These are phyloP conservation scores for Venturia carpophila DNA, from an alignment of 2,329 filamentous ascomycete genomes.

Conservation along the genomic window DNA sequence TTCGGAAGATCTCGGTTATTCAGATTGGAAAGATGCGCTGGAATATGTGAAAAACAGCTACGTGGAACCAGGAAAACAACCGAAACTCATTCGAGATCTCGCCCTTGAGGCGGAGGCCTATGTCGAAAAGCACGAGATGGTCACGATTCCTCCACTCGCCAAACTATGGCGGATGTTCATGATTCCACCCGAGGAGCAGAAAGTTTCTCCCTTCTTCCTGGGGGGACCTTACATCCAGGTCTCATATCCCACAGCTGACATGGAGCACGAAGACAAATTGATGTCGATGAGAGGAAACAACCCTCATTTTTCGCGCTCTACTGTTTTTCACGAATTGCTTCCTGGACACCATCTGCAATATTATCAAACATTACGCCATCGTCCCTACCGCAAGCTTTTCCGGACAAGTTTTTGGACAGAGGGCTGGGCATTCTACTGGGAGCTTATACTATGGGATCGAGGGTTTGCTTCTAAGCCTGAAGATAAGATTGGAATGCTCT, in stretches of 20 bases:
- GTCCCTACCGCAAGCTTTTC: constrained; percentile 46
- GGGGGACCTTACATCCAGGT: constrained; percentile 33
- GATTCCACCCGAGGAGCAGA: constrained; percentile 48
- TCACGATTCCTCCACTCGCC: constrained; percentile 47
- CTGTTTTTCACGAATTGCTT: constrained; percentile 55
- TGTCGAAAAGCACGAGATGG: constrained; percentile 46
- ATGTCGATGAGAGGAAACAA: constrained; percentile 56
- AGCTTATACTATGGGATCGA: constrained; percentile 50
- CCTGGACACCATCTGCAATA: constrained; percentile 49
- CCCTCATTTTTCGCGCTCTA: constrained; percentile 49
- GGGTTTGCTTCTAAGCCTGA: constrained; percentile 45
- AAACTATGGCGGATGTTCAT: constrained; percentile 50
- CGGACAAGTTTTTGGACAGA: constrained; percentile 53
- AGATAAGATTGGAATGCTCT: constrained; percentile 50
- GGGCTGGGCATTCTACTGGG: constrained; percentile 57
- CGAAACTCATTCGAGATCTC: constrained; percentile 44
- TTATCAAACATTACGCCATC: constrained; percentile 41
- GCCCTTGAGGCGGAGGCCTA: constrained; percentile 46
- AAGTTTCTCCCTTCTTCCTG: constrained; percentile 53
- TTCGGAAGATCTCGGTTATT: constrained; percentile 41
- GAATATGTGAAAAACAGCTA: constrained; percentile 50
- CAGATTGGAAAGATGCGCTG: constrained; percentile 46
- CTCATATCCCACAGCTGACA: constrained; percentile 47
- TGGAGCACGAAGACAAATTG: constrained; percentile 48
- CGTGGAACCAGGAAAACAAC: constrained; percentile 48